These are phyloP conservation scores for Hanseniaspora hatyaiensis DNA, from an alignment of 805 yeast species.

Conservation along the genomic window DNA sequence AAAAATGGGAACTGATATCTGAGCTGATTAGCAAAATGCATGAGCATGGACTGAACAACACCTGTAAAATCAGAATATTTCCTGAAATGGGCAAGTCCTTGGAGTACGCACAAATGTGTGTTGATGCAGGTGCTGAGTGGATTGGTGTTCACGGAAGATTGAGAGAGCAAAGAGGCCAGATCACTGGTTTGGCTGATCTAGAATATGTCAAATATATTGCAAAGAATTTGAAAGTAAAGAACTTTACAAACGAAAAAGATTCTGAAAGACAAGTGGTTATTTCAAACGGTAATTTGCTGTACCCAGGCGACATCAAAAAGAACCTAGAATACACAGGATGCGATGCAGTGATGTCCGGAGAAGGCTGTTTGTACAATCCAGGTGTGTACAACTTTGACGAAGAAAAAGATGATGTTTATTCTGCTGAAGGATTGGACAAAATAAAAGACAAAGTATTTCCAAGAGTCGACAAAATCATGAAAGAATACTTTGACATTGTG, in stretches of 20 bases:
- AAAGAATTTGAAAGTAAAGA: constrained; percentile 64
- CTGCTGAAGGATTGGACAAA: constrained; percentile 24
- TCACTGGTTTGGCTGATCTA: constrained; percentile 95
- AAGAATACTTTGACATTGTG: constrained; percentile 84
- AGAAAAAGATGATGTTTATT: constrained; percentile 18
- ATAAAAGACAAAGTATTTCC: constrained; percentile 62
- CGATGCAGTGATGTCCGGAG: constrained; percentile 96
- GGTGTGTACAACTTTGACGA: constrained; percentile 50
- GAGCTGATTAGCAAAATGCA: constrained; percentile 63
- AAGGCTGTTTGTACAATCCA: constrained; percentile 87
- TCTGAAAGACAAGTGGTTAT: constrained; percentile 67
- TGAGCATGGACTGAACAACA: constrained; percentile 29
- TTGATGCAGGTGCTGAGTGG: constrained; percentile 90
- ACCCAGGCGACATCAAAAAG: constrained; percentile 69
- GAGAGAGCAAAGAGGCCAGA: constrained; percentile 94
- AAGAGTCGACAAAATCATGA: constrained; percentile 65
- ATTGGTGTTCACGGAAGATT: constrained; percentile 91
- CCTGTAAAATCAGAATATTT: constrained; percentile 87
- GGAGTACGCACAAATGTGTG: constrained; percentile 76
- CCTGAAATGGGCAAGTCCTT: constrained; percentile 74
- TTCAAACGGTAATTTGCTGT: constrained; percentile 89
- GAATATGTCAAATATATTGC: constrained; percentile 57
- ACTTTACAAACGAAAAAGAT: constrained; percentile 25
- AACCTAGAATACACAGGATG: constrained; percentile 54
- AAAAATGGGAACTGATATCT: constrained; percentile 80